A percentile compares a stretch with the other conserved stretches of the same genome.
Evolutionary conservation across 176 grass and related monocot genomes (phyloP).

Genomic region (Zea mays): Zm-B73-REFERENCE-NAM-5.0 NC_050105.1:10096501-10097000

Average conservation of each 20-base stretch:
- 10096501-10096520: background rate
- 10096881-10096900: background rate
- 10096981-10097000: conserved; percentile 36
- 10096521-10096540: conserved; percentile 57
- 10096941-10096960: conserved; percentile 30
- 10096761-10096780: conserved; percentile 28
- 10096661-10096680: conserved; percentile 76
- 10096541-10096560: conserved; percentile 70
- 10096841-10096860: conserved; percentile 23
- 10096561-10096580: conserved; percentile 75
- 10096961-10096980: conserved; percentile 32
- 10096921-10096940: background rate
- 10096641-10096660: conserved; percentile 78
- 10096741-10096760: conserved; percentile 10
- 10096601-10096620: conserved; percentile 84
- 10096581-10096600: conserved; percentile 83
- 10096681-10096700: conserved; percentile 84
- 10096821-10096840: conserved; percentile 45
- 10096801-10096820: conserved; percentile 25
- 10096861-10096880: background rate
- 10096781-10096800: conserved; percentile 18
- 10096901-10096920: conserved; percentile 19
- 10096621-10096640: conserved; percentile 72
- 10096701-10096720: conserved; percentile 59
- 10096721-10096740: background rate